A percentile compares a stretch with the other conserved stretches of the same genome.
Conservation (phyloP, 257 asterid genomes). For the Ehretia macrophylla region DNA sequence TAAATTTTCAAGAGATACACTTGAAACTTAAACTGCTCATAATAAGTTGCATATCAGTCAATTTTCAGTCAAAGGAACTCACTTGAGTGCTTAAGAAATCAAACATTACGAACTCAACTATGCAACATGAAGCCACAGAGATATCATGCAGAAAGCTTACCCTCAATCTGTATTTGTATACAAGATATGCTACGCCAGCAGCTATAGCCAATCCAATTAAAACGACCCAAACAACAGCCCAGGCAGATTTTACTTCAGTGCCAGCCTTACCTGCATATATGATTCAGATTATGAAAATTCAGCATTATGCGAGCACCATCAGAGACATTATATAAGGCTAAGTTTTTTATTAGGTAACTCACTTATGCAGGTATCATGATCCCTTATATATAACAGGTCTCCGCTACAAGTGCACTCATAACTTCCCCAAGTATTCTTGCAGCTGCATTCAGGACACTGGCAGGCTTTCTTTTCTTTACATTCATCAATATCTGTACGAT, state of each 20-base stretch:
- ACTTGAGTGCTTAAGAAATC: too few species aligned
- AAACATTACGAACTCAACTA: background rate
- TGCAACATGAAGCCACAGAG: background rate
- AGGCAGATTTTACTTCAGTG: constrained; percentile 57
- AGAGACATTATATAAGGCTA: constrained; percentile 8
- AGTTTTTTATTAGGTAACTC: constrained; percentile 16
- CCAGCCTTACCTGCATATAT: constrained; percentile 58
- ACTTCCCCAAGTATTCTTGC: constrained; percentile 90
- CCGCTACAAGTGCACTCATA: constrained; percentile 75
- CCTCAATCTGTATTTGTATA: constrained; percentile 70
- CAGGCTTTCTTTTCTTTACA: constrained; percentile 82
- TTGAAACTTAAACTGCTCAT: too few species aligned
- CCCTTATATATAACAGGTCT: constrained; percentile 67
- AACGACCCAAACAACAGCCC: constrained; percentile 74
- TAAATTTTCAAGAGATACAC: too few species aligned
- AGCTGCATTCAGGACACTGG: constrained; percentile 80
- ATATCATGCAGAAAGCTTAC: constrained; percentile 34
- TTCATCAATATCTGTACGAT: constrained; percentile 60
- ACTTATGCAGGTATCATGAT: constrained; percentile 93
- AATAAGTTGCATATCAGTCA: too few species aligned
- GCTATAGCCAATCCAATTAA: constrained; percentile 56
- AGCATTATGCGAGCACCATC: background rate
- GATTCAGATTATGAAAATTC: constrained; percentile 5
- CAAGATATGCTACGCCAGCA: constrained; percentile 58
- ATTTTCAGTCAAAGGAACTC: too few species aligned